These are phyloP conservation scores for Geosiphon pyriformis DNA, from an alignment of 192 early-diverging fungal species.

Conservation along the genomic window DNA sequence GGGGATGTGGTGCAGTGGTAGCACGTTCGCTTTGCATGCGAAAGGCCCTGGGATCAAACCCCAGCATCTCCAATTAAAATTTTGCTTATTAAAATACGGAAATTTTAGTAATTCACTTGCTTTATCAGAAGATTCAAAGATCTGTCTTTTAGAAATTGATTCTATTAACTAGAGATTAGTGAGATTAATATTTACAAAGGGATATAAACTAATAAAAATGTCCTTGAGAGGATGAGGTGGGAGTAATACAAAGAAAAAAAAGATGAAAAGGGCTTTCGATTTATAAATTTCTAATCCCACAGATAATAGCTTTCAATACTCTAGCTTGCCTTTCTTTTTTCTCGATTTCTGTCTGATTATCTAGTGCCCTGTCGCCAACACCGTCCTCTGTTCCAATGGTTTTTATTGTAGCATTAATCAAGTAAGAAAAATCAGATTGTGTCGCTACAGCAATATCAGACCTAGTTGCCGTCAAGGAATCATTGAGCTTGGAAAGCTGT, in stretches of 20 bases:
- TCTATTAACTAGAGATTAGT: not conserved
- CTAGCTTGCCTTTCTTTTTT: conserved; percentile 19
- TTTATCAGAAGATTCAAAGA: too few relatives aligned
- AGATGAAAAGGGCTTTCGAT: not conserved
- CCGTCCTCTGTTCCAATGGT: not conserved
- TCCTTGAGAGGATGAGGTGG: too few relatives aligned
- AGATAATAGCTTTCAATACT: conserved; percentile 7
- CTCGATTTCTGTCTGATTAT: conserved; percentile 22
- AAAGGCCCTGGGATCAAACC: conserved; percentile 34
- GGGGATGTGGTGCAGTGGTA: conserved; percentile 37
- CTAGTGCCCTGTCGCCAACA: conserved; percentile 24
- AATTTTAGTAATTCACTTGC: too few relatives aligned
- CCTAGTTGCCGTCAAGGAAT: conserved; percentile 21
- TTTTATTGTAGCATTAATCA: conserved; percentile 16
- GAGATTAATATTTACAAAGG: not conserved
- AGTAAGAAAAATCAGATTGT: conserved; percentile 27
- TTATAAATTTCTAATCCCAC: conserved; percentile 4
- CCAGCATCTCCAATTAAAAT: conserved; percentile 27
- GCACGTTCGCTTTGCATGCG: conserved; percentile 32
- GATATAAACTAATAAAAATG: not conserved
- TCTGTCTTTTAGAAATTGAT: too few relatives aligned
- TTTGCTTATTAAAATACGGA: too few relatives aligned
- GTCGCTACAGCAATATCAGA: conserved; percentile 6
- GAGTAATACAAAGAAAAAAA: not conserved
- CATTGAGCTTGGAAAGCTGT: conserved; percentile 30